Conservation (phyloP, 108 stramenopile genomes). For the Stephanodiscus triporus region DNA sequence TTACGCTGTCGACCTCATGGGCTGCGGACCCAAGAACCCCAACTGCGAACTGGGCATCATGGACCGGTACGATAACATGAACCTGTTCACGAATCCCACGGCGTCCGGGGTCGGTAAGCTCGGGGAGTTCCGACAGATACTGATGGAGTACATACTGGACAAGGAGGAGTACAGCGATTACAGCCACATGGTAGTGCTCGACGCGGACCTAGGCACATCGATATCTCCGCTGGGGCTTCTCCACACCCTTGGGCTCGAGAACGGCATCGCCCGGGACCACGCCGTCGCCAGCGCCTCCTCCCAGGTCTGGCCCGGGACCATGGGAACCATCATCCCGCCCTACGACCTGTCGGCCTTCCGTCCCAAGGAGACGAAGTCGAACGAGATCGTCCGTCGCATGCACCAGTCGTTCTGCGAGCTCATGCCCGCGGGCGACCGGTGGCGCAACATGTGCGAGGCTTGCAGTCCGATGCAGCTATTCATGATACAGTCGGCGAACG, state of each 20-base stretch:
- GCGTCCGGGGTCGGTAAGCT: conserved; percentile 52
- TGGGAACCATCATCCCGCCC: conserved; percentile 57
- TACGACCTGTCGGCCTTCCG: conserved; percentile 63
- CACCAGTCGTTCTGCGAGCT: conserved; percentile 55
- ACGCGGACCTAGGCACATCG: conserved; percentile 52
- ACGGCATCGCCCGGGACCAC: conserved; percentile 31
- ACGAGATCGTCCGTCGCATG: conserved; percentile 30
- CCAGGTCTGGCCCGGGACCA: conserved; percentile 53
- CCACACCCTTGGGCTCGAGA: conserved; percentile 49
- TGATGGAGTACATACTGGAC: conserved; percentile 46
- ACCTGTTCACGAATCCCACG: conserved; percentile 36
- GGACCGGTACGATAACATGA: conserved; percentile 55
- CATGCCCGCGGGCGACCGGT: conserved; percentile 53
- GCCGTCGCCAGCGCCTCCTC: conserved; percentile 44
- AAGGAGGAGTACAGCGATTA: conserved; percentile 46
- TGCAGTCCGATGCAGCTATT: conserved; percentile 57
- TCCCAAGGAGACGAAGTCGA: conserved; percentile 33
- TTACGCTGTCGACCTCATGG: conserved; percentile 52
- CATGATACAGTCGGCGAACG: conserved; percentile 46
- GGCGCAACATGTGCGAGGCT: conserved; percentile 63
- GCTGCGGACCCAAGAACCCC: conserved; percentile 47
- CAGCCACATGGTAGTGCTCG: conserved; percentile 57
- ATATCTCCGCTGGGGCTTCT: conserved; percentile 51
- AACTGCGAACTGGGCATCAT: conserved; percentile 47
- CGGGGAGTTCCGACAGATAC: conserved; percentile 54